Evolutionary conservation across 192 early-diverging fungal genomes (phyloP), one percentile per base, ranked within the genome.

Genomic region (Coemansia sp.): DNA sequence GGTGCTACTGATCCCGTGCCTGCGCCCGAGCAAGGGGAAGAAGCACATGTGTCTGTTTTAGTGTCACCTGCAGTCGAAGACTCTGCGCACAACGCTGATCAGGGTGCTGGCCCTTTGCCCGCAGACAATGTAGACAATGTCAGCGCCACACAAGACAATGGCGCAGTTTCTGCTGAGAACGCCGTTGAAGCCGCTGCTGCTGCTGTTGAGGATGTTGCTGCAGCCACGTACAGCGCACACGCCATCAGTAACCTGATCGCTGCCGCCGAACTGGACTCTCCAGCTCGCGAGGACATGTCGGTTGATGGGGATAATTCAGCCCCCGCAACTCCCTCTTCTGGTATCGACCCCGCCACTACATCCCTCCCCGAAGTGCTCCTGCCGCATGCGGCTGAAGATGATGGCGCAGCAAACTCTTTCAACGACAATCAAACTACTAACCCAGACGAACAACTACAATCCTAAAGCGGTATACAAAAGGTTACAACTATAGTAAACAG

Each of bases 131-230:
- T 35, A 6, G 34, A 35, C 34, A 35, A 35, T 35, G 8, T 6
- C 34, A 34, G 30, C 43, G 29, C 24, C 40, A 41, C 29, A 45
- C 27, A 62, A 18, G 22, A 27, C 16, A 61, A 59, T 24, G 38
- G 12, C 37, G 62, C 11, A 34, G 43, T 55, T 27, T 16, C 37
- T 10, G 47, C 60, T 7, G 64, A 66, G 3, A 40, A 38, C 6
- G 65, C 65, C 18, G 64, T 73, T 3, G 71, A 64, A 4, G 47
- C 64, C 16, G 75, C 70, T 16, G 70, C 64, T 0, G 70, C 75
- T n/a, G 67, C 70, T 18, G 75, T 66, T 13, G 64, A 73, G 40
- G 58, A 59, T 43, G 52, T 61, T 6, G 70, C 70, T 4, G 59
- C 63, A 3, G 59, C 58, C 20, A 55, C 38, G 37, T 59, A 68